A percentile compares a stretch with the other conserved stretches of the same genome.
phyloP scores from a whole-genome alignment of 1,284 basidiomycete species.

The Boletellus sp. region DNA sequence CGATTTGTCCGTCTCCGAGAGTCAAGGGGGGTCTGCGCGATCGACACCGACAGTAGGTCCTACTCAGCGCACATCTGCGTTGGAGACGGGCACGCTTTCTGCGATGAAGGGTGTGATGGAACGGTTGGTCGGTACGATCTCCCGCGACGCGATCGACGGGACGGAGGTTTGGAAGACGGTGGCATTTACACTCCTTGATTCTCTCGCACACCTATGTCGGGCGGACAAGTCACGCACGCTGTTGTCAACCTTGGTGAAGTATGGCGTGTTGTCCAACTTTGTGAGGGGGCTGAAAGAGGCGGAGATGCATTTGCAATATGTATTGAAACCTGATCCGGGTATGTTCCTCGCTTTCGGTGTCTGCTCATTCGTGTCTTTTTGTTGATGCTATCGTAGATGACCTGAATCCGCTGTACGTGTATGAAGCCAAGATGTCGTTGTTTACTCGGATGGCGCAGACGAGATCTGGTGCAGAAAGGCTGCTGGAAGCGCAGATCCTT shows the following conservation, averaged over 20 bases:
- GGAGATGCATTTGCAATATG: constrained; percentile 75
- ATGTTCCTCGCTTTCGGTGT: constrained; percentile 20
- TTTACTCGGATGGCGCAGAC: constrained; percentile 83
- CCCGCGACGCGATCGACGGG: constrained; percentile 90
- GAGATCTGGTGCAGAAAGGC: constrained; percentile 77
- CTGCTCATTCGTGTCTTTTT: neutral
- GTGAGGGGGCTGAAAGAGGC: constrained; percentile 81
- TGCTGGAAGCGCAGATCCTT: constrained; percentile 80
- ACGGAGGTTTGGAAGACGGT: constrained; percentile 96
- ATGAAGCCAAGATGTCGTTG: constrained; percentile 90
- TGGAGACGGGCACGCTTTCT: constrained; percentile 62
- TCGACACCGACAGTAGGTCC: constrained; percentile 27
- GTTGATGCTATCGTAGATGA: constrained; percentile 53
- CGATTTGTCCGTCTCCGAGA: constrained; percentile 37
- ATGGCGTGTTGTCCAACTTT: constrained; percentile 83
- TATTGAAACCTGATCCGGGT: constrained; percentile 89
- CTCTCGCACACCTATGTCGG: constrained; percentile 65
- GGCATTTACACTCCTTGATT: constrained; percentile 83
- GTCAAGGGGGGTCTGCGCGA: constrained; percentile 30
- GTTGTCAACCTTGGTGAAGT: constrained; percentile 60
- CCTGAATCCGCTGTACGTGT: constrained; percentile 90
- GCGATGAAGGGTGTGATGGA: constrained; percentile 69
- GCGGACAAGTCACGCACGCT: constrained; percentile 60
- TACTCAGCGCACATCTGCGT: constrained; percentile 32
- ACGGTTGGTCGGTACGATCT: constrained; percentile 72